Evolutionary conservation across 106 monocot species (phyloP).

Genomic region (Acorus calamus): DNA sequence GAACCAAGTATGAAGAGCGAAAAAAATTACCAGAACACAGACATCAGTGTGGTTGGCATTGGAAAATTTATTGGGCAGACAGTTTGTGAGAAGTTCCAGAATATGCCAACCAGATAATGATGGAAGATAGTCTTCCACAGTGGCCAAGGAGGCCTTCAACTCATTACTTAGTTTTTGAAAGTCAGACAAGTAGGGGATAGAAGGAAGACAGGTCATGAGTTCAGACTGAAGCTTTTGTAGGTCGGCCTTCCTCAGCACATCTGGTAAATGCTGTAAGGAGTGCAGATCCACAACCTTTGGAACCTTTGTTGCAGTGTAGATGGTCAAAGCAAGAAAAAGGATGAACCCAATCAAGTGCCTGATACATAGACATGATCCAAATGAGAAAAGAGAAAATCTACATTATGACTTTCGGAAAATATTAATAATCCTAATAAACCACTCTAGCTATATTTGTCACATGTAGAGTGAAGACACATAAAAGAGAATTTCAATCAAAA

Average conservation of each 20-base stretch:
- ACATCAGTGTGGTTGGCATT: constrained; percentile 50
- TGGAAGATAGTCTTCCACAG: constrained; percentile 34
- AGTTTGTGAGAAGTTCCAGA: constrained; percentile 51
- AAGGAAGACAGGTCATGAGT: constrained; percentile 63
- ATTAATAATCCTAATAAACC: too few relatives aligned
- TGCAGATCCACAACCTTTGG: constrained; percentile 75
- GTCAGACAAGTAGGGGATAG: constrained; percentile 58
- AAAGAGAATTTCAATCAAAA: too few relatives aligned
- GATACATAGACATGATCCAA: constrained; percentile 4
- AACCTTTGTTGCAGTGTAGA: constrained; percentile 78
- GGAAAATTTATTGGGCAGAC: constrained; percentile 45
- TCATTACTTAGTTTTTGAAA: constrained; percentile 59
- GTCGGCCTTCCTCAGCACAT: constrained; percentile 52
- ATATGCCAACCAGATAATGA: constrained; percentile 61
- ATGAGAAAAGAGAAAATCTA: too few relatives aligned
- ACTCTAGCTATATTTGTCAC: too few relatives aligned
- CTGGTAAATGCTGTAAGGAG: constrained; percentile 44
- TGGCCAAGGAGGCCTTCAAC: constrained; percentile 48
- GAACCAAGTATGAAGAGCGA: too few relatives aligned
- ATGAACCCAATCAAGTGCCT: constrained; percentile 99
- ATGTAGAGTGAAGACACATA: too few relatives aligned
- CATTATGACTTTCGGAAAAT: too few relatives aligned
- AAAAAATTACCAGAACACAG: constrained; percentile 32
- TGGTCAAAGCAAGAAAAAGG: constrained; percentile 77
- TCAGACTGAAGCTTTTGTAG: constrained; percentile 66